Base-by-base conservation (phyloP, 805 yeast species). In the Starmerella scarabaei region DNA sequence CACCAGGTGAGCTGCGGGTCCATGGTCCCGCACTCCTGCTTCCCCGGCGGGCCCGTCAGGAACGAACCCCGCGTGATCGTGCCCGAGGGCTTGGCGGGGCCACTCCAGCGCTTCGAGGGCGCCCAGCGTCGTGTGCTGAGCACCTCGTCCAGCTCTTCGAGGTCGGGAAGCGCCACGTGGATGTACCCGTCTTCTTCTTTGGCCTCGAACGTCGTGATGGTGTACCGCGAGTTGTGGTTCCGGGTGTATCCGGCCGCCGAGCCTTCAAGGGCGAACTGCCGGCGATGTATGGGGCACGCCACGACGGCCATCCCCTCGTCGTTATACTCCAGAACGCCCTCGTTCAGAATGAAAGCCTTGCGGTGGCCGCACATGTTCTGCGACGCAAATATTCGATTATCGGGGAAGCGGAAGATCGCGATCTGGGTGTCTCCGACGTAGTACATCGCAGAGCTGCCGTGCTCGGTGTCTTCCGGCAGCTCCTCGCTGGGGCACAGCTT, bases 311-410 rank as follows among this genome's bases (percentile, higher is more conserved):
- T 47, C 14, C 56, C 52, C 27, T 53, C 49, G 24, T 54, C 60
- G 41, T 60, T 63, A 20, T 55, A 51, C 4, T 59, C 55, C 12
- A 61, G 33, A 17, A 60, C 56, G 33, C 66, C 66, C 42, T 61
- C 63, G 19, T 57, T 53, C 26, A 62, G 45, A 1, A 61, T 62
- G 52, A 62, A 62, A 1, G 66, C 60, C n/a, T 64, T 49, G 26
- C 59, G 56, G 40, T 62, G 65, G n/a, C 63, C 62, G 47, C 66
- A 62, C 64, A 62, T 60, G 44, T 61, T 61, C 37, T 62, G 66
- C 12, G 62, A 60, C n/a, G 64, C 60, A 36, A 49, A 59, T 6
- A 60, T 47, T 40, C 53, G 53, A n/a, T 52, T 61, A n/a, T 51
- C 43, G 4, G 37, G 30, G n/a, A 54, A 43, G 33, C 63, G 45